Percentiles rank a stretch among this genome's conserved stretches.
Conservation (phyloP, 441 rosid genomes). For the Populus hybrid region DNA sequence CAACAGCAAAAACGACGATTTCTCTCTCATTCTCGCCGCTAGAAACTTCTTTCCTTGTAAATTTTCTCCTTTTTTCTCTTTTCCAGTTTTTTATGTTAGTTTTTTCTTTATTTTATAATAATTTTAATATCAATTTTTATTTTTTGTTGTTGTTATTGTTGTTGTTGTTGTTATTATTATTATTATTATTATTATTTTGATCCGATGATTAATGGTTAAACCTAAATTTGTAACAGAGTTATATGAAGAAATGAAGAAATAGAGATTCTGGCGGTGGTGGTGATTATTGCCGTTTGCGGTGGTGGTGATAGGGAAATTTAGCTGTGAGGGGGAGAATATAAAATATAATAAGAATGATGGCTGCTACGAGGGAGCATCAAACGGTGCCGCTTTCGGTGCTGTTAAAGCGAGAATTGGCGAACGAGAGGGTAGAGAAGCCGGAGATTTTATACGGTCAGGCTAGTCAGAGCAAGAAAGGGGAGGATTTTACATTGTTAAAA, state of each 20-base stretch:
- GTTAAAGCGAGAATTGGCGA: conserved; percentile 82
- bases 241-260: background rate
- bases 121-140: background rate
- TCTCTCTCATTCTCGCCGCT: conserved; percentile 6
- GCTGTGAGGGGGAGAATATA: background rate
- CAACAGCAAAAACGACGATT: conserved; percentile 17
- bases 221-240: background rate
- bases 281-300: background rate
- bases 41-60: conserved; percentile 7
- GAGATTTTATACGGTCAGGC: conserved; percentile 80
- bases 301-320: conserved; percentile 4
- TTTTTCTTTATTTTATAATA: background rate
- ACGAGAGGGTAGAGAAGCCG: conserved; percentile 76
- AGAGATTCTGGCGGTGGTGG: background rate
- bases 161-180: background rate
- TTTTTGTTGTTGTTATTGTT: background rate
- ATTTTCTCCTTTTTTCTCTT: background rate
- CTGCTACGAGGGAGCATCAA: conserved; percentile 61
- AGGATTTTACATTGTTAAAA: conserved; percentile 76
- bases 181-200: background rate
- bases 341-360: conserved; percentile 36
- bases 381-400: conserved; percentile 92
- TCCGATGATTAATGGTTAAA: background rate
- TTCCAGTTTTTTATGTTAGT: background rate
- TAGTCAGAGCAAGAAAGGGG: conserved; percentile 97